Conservation (phyloP, 805 yeast species). For the Wickerhamomyces subpelliculosus region DNA sequence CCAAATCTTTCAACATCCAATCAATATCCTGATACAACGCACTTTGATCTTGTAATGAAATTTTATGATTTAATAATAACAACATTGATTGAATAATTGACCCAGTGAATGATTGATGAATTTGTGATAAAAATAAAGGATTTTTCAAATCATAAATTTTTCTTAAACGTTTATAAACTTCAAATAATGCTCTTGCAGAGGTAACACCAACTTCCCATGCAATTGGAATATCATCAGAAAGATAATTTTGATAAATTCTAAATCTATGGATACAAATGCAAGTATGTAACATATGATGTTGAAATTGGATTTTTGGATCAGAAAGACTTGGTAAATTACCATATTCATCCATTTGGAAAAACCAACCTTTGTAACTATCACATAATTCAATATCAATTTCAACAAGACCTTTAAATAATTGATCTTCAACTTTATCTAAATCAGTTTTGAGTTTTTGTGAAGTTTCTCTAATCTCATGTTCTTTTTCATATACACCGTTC, state of each 20-base stretch:
- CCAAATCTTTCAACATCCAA: conserved; percentile 19
- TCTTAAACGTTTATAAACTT: conserved; percentile 22
- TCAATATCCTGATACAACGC: conserved; percentile 20
- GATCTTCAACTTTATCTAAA: conserved; percentile 12
- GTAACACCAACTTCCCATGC: conserved; percentile 23
- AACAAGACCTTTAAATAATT: conserved; percentile 18
- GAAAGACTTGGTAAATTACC: conserved; percentile 17
- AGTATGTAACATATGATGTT: conserved; percentile 24
- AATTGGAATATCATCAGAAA: conserved; percentile 20
- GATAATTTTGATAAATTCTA: conserved; percentile 22
- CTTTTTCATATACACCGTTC: conserved; percentile 20
- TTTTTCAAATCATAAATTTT: conserved; percentile 16
- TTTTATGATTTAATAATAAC: conserved; percentile 17
- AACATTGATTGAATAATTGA: conserved; percentile 26
- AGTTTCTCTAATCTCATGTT: conserved; percentile 11
- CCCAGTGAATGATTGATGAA: conserved; percentile 27
- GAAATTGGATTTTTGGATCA: conserved; percentile 21
- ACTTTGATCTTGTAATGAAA: conserved; percentile 13
- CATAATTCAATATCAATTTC: conserved; percentile 21
- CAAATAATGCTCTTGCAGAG: conserved; percentile 20
- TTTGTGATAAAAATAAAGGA: conserved; percentile 24
- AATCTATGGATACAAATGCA: conserved; percentile 26
- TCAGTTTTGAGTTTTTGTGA: conserved; percentile 8
- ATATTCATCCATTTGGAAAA: conserved; percentile 18
- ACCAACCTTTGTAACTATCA: conserved; percentile 19